Evolutionary conservation across 108 stramenopile genomes (phyloP).

Genomic region (Epithemia pelagica): DNA sequence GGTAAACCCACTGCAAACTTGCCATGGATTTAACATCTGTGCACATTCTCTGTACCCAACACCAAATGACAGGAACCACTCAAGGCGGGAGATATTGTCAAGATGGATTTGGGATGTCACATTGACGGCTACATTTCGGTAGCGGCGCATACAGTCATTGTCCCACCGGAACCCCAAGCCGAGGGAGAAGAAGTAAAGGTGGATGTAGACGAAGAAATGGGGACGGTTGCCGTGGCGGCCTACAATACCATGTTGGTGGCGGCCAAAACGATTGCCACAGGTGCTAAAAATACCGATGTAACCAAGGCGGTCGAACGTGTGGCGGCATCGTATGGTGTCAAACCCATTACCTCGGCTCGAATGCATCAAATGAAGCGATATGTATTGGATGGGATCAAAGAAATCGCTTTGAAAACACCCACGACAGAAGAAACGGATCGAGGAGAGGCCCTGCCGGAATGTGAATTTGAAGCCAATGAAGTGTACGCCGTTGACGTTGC

Average conservation of each 20-base stretch:
- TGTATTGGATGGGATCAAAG: slow-evolving; percentile 95
- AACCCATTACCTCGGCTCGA: slow-evolving; percentile 85
- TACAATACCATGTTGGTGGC: slow-evolving; percentile 97
- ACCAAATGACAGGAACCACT: slow-evolving; percentile 49
- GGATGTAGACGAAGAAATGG: slow-evolving; percentile 29
- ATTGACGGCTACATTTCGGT: slow-evolving; percentile 98
- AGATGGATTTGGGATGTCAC: slow-evolving; percentile 99
- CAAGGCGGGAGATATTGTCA: slow-evolving; percentile 95
- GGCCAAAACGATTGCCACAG: slow-evolving; percentile 82
- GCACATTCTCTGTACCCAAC: too few species aligned
- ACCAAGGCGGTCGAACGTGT: slow-evolving; percentile 90
- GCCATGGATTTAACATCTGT: too few species aligned
- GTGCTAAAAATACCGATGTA: slow-evolving; percentile 85
- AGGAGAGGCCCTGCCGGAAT: slow-evolving; percentile 73
- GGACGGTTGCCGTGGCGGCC: slow-evolving; percentile 89
- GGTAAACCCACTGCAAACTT: background rate
- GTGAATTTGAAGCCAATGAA: slow-evolving; percentile 82
- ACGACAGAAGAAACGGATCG: slow-evolving; percentile 53
- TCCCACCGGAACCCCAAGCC: slow-evolving; percentile 55
- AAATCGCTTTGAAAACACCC: slow-evolving; percentile 79
- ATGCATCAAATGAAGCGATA: slow-evolving; percentile 99
- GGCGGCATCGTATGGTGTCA: slow-evolving; percentile 91
- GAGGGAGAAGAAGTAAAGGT: slow-evolving; percentile 13
- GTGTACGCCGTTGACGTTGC: slow-evolving; percentile 97
- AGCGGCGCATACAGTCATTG: slow-evolving; percentile 94